These are phyloP conservation scores for Gomphus bonarii DNA, from an alignment of 1,284 basidiomycete species.

Conservation along the genomic window DNA sequence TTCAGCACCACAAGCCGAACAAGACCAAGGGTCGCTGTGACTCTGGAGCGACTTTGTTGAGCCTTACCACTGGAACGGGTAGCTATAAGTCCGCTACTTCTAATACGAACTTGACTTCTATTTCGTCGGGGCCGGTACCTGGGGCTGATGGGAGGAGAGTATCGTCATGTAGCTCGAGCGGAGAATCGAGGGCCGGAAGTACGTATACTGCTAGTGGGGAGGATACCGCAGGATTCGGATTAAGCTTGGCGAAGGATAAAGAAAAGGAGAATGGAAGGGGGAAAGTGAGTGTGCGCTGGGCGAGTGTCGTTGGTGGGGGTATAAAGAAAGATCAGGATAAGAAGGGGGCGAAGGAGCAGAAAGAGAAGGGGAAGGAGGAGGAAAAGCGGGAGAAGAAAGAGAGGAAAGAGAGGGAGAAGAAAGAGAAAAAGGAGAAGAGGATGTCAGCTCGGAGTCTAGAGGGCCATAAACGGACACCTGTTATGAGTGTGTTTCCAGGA, in stretches of 20 bases:
- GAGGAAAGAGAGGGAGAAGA: slow-evolving; percentile 17
- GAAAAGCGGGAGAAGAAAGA: background rate
- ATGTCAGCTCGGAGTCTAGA: slow-evolving; percentile 20
- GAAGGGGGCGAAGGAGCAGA: slow-evolving; percentile 17
- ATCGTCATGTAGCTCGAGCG: slow-evolving; percentile 6
- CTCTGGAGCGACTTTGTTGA: background rate
- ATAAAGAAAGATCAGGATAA: background rate
- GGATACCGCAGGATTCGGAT: background rate
- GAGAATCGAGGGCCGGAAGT: slow-evolving; percentile 1
- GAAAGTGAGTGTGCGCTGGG: slow-evolving; percentile 6
- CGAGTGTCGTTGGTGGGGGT: background rate
- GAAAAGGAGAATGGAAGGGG: background rate
- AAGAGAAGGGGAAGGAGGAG: slow-evolving; percentile 42
- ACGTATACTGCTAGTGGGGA: slow-evolving; percentile 11
- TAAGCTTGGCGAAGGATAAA: background rate
- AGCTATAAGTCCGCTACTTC: background rate
- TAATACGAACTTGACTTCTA: background rate
- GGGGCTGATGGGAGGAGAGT: background rate
- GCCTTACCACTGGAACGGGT: background rate
- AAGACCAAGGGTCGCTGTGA: background rate
- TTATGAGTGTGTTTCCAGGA: slow-evolving; percentile 26
- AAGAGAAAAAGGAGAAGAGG: slow-evolving; percentile 18
- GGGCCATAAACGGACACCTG: slow-evolving; percentile 19
- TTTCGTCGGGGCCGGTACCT: background rate
- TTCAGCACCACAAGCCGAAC: slow-evolving; percentile 22